Evolutionary conservation across 2,329 filamentous ascomycete species (phyloP).

Genomic region (Sarocladiaceae sp.): DNA sequence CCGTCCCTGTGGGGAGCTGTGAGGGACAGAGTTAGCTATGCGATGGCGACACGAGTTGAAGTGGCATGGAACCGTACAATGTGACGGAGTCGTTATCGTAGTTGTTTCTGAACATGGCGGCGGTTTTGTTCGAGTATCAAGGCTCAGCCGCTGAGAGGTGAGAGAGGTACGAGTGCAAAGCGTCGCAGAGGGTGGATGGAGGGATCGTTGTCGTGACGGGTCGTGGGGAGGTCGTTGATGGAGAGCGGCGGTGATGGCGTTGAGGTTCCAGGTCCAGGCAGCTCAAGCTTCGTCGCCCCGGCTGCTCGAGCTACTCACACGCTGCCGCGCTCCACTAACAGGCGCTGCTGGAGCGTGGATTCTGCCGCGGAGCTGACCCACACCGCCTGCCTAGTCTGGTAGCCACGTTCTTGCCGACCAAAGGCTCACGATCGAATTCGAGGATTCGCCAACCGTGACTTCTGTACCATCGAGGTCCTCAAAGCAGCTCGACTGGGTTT

Average conservation of each 20-base stretch:
- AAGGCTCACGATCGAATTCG: no score
- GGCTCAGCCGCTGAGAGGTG: constrained; percentile 7
- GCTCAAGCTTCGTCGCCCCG: constrained; percentile 31
- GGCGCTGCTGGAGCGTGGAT: neutral
- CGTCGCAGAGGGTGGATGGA: neutral
- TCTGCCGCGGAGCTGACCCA: constrained; percentile 1
- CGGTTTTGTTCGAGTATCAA: constrained; percentile 10
- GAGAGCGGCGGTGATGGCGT: constrained; percentile 10
- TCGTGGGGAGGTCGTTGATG: constrained; percentile 15
- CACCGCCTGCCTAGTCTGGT: constrained; percentile 8
- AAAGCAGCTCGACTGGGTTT: no score
- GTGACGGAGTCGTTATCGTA: constrained; percentile 99
- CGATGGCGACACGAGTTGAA: constrained; percentile 11
- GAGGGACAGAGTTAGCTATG: constrained; percentile 20
- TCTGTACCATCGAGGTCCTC: no score
- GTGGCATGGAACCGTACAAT: constrained; percentile 60
- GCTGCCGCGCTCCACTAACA: constrained; percentile 3
- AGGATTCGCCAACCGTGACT: no score
- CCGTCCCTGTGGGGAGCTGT: constrained; percentile 92
- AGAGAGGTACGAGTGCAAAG: constrained; percentile 5
- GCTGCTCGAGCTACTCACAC: constrained; percentile 10
- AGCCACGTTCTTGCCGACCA: no score
- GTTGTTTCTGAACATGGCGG: constrained; percentile 97
- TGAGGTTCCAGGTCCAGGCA: constrained; percentile 24
- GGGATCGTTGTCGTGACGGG: constrained; percentile 6